Percentiles rank a stretch among this genome's conserved stretches.
Evolutionary conservation across 1,284 basidiomycete genomes (phyloP).

Genomic region (Malassezia vespertilionis): DNA sequence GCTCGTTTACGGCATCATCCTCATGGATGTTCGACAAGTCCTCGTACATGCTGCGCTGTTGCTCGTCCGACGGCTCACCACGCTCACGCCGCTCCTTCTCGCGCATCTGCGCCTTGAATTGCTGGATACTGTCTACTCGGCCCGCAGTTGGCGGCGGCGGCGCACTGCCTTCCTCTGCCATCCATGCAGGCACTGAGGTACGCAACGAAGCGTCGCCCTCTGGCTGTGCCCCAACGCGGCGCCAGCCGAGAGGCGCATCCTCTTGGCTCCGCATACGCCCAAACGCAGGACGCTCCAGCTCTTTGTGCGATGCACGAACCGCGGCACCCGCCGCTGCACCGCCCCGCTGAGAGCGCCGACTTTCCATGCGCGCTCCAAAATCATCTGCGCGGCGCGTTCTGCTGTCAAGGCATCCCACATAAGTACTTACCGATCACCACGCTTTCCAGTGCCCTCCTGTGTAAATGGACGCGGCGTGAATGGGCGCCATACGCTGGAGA

Average conservation of each 20-base stretch:
- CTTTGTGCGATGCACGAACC: too few relatives aligned
- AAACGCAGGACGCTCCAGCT: too few relatives aligned
- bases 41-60: background rate
- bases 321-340: too few relatives aligned
- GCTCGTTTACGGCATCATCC: slow-evolving; percentile 26
- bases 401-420: background rate
- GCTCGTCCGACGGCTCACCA: slow-evolving; percentile 19
- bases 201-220: background rate
- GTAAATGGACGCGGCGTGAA: slow-evolving; percentile 5
- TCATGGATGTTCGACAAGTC: slow-evolving; percentile 8
- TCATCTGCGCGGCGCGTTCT: too few relatives aligned
- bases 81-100: slow-evolving; percentile 60
- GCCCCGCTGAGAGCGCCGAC: too few relatives aligned
- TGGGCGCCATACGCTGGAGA: slow-evolving; percentile 12
- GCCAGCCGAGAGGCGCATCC: background rate
- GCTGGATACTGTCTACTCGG: slow-evolving; percentile 65
- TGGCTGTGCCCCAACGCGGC: background rate
- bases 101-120: slow-evolving; percentile 76
- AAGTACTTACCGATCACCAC: background rate
- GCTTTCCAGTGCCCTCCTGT: background rate
- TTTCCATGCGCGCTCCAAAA: too few relatives aligned
- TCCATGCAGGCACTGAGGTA: slow-evolving; percentile 71
- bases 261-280: background rate
- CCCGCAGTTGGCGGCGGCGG: slow-evolving; percentile 4
- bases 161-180: slow-evolving; percentile 64